Conservation (phyloP, 805 yeast genomes). For the Cyberlindnera maclurae region DNA sequence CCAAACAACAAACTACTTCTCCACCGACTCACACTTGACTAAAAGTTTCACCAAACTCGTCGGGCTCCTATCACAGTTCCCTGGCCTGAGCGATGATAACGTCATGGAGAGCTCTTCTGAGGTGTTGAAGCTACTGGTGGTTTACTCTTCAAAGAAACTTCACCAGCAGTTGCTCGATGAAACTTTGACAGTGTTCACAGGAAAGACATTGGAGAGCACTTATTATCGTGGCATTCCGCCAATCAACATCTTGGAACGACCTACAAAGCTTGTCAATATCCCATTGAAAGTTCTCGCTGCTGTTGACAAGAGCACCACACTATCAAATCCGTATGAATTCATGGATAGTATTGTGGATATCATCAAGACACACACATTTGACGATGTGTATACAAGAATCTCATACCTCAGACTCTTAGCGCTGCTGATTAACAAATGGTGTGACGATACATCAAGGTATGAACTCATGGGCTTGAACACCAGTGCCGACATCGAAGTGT, state of each 20-base stretch:
- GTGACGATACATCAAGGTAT: slow-evolving; percentile 1
- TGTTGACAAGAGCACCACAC: slow-evolving; percentile 36
- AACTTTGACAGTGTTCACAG: slow-evolving; percentile 30
- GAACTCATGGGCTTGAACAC: slow-evolving; percentile 6
- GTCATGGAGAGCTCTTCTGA: slow-evolving; percentile 25
- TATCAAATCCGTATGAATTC: slow-evolving; percentile 19
- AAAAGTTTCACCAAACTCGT: slow-evolving; percentile 12
- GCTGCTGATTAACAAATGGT: slow-evolving; percentile 52
- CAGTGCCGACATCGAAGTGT: slow-evolving; percentile 39
- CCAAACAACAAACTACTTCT: slow-evolving; percentile 12
- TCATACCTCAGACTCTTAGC: slow-evolving; percentile 52
- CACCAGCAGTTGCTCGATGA: slow-evolving; percentile 43
- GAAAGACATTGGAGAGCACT: slow-evolving; percentile 4
- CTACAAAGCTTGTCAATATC: slow-evolving; percentile 30
- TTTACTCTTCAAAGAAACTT: slow-evolving; percentile 21
- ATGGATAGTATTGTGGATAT: slow-evolving; percentile 8
- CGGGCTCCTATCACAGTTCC: slow-evolving; percentile 10
- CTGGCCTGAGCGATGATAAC: slow-evolving; percentile 10
- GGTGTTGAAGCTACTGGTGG: slow-evolving; percentile 27
- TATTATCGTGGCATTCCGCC: slow-evolving; percentile 8
- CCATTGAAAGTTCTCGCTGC: slow-evolving; percentile 44
- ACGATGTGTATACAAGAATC: slow-evolving; percentile 28
- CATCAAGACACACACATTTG: slow-evolving; percentile 7
- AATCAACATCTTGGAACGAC: slow-evolving; percentile 19
- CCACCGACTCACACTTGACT: slow-evolving; percentile 17